These are phyloP conservation scores for Mallotus nudiflorus DNA, from an alignment of 345 rosid species.

Conservation along the genomic window DNA sequence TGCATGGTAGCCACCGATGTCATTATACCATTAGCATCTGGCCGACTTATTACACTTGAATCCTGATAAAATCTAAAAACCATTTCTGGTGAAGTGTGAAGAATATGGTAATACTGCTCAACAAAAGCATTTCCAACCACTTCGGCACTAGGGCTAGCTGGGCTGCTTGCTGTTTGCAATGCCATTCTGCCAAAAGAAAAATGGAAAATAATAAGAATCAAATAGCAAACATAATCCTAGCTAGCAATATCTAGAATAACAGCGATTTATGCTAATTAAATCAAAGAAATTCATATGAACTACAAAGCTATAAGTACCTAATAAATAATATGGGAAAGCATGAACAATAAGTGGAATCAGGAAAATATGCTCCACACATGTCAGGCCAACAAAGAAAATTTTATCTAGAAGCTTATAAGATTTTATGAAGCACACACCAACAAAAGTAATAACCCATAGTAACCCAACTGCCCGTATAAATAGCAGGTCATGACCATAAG, in stretches of 20 bases:
- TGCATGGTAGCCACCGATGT: conserved; percentile 58
- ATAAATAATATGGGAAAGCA: too few species aligned
- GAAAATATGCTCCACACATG: too few species aligned
- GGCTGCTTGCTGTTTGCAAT: conserved; percentile 10
- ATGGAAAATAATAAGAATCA: background rate
- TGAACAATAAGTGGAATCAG: too few species aligned
- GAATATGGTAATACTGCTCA: conserved; percentile 67
- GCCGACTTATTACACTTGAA: conserved; percentile 60
- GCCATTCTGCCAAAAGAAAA: conserved; percentile 21
- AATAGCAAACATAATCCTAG: too few species aligned
- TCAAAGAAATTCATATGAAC: too few species aligned
- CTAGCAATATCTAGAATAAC: too few species aligned
- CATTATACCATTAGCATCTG: conserved; percentile 52
- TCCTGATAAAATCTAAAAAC: conserved; percentile 72
- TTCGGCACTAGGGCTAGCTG: conserved; percentile 24
- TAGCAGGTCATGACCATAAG: background rate
- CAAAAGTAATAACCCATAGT: background rate
- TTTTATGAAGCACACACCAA: background rate
- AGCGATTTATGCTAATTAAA: too few species aligned
- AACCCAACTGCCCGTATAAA: background rate
- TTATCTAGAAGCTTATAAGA: too few species aligned
- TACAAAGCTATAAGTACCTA: too few species aligned
- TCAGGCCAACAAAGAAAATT: too few species aligned
- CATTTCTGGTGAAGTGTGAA: conserved; percentile 55
- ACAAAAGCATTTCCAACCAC: conserved; percentile 67